Conservation (phyloP, 768 basidiomycete species). For the Lactifluus subvellereus region DNA sequence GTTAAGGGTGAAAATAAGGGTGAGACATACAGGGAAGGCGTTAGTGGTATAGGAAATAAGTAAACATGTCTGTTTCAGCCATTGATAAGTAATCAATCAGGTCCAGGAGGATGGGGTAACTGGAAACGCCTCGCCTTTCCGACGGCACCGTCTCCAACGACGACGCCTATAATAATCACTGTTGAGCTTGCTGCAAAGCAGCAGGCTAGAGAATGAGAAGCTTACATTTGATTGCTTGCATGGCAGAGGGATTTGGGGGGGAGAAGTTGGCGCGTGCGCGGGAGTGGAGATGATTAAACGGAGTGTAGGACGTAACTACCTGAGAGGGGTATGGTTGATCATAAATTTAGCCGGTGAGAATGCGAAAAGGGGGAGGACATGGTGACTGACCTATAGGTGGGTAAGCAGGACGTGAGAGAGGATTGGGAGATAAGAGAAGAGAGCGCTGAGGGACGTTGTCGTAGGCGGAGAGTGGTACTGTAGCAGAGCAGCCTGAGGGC, state of each 20-base stretch:
- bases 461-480: not conserved
- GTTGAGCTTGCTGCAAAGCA: slow-evolving; percentile 27
- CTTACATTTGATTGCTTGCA: slow-evolving; percentile 92
- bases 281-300: slow-evolving; percentile 8
- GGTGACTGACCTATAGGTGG: not conserved
- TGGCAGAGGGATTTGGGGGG: slow-evolving; percentile 29
- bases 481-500: not conserved
- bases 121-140: slow-evolving; percentile 67
- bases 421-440: not conserved
- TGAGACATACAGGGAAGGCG: slow-evolving; percentile 77
- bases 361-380: not conserved
- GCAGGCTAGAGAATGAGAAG: slow-evolving; percentile 17
- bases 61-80: slow-evolving; percentile 75
- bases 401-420: not conserved
- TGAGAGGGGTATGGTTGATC: not conserved
- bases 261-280: slow-evolving; percentile 3
- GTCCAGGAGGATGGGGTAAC: not conserved
- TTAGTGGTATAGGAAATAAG: slow-evolving; percentile 99
- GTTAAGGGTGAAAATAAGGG: slow-evolving; percentile 1
- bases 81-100: slow-evolving; percentile 25
- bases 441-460: not conserved
- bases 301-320: slow-evolving; percentile 1
- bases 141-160: slow-evolving; percentile 97
- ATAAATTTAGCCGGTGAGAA: not conserved
- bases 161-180: slow-evolving; percentile 63